phyloP scores from a whole-genome alignment of 2,329 filamentous ascomycete genomes.

The Huntiella bhutanensis region DNA sequence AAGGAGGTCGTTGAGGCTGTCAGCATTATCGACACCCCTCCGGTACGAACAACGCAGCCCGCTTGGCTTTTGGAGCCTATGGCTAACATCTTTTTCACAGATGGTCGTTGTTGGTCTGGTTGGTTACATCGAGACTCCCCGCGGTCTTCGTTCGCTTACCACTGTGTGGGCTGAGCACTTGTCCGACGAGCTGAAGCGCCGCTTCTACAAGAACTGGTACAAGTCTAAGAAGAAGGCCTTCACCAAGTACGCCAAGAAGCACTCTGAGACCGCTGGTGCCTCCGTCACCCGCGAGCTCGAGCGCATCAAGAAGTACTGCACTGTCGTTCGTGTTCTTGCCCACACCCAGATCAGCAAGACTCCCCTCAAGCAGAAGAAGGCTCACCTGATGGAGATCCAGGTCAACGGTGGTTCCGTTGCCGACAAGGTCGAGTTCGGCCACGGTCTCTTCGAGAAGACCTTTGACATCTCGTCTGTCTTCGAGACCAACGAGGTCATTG shows the following conservation, averaged over 20 bases:
- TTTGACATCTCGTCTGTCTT: conserved; percentile 86
- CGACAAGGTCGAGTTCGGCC: conserved; percentile 93
- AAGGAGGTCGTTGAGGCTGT: conserved; percentile 87
- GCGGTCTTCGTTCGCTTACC: conserved; percentile 96
- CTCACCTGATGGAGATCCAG: conserved; percentile 99
- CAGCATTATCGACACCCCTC: conserved; percentile 78
- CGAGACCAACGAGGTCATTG: conserved; percentile 99
- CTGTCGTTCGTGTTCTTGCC: conserved; percentile 94
- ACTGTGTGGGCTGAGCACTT: conserved; percentile 99
- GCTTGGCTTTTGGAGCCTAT: conserved; percentile 53
- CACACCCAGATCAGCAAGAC: conserved; percentile 99
- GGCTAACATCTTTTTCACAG: conserved; percentile 52
- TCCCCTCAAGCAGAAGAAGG: conserved; percentile 99
- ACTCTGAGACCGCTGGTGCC: conserved; percentile 79
- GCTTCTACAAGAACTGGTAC: conserved; percentile 99
- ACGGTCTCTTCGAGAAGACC: conserved; percentile 97
- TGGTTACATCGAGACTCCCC: conserved; percentile 99
- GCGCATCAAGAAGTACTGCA: conserved; percentile 99
- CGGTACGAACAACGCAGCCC: conserved; percentile 78
- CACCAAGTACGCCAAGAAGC: conserved; percentile 99
- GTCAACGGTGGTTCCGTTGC: conserved; percentile 91
- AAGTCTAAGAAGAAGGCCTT: conserved; percentile 99
- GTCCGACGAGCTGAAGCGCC: conserved; percentile 94
- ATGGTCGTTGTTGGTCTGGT: conserved; percentile 99
- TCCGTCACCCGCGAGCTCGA: conserved; percentile 94